Evolutionary conservation across 192 early-diverging fungal species (phyloP), one percentile per base, ranked within the genome.

Genomic region (Podochytrium sp.): DNA sequence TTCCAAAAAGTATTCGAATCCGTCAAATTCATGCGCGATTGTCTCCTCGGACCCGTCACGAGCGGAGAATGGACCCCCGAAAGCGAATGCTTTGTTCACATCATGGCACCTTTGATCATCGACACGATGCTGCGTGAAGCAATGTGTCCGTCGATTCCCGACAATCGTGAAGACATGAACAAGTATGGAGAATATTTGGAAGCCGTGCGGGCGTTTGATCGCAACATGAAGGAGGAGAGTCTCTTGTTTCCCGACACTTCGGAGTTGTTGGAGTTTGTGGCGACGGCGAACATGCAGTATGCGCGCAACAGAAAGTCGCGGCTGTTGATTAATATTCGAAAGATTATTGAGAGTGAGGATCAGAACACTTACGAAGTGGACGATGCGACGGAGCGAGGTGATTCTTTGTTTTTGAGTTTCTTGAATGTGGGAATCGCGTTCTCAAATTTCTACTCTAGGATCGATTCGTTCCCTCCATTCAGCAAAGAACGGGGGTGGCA

Each of bases 351-450:
- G 41, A 75, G 68, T 68, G 74, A 75, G 10, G 79, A 80, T 56
- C 61, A 67, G 35, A 81, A 81, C 58, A 84, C 83, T 1, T 78
- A 69, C 7, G 72, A 79, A 55, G 79, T 84, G 66, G 57, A 72
- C 0, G 81, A 78, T 10, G 71, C 74, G 23, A 81, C 56, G 14
- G 65, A 76, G 71, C 56, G 77, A 59, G 42, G 64, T 71, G 23
- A 20, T 27, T 61, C 10, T 40, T 29, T 74, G 1, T 23, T 29
- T 64, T 14, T 14, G 4, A 18, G 56, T 39, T 14, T 10, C 18
- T 32, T 30, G 10, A 18, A 14, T 52, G 37, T 32, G 70, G 30
- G 43, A 76, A 34, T 63, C 71, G 27, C 55, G 58, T 74, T 56
- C 65, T n/a, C 27, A 43, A 27, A 35, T 58, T 35, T 60, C 59